These are phyloP conservation scores for Exophiala calicioides DNA, from an alignment of 2,329 filamentous ascomycete species.

Conservation along the genomic window DNA sequence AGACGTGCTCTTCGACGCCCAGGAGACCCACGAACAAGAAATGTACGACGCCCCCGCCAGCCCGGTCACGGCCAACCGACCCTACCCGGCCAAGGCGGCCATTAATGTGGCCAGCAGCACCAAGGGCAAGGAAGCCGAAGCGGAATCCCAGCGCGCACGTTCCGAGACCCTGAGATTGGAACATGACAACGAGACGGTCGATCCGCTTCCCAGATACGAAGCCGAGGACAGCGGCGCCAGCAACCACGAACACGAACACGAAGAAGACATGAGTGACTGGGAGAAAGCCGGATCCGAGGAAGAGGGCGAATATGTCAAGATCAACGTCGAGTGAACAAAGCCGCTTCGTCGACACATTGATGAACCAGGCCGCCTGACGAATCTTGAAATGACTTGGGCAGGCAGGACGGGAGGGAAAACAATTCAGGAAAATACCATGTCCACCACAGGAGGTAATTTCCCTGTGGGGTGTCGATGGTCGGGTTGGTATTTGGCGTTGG, in stretches of 20 bases:
- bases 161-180: constrained; percentile 34
- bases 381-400: too few relatives aligned
- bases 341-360: too few relatives aligned
- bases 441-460: too few relatives aligned
- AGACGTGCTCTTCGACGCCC: constrained; percentile 50
- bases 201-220: constrained; percentile 29
- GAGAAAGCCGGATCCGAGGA: constrained; percentile 30
- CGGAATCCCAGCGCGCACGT: constrained; percentile 25
- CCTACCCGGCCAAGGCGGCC: constrained; percentile 6
- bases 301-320: constrained; percentile 55
- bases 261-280: constrained; percentile 28
- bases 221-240: constrained; percentile 26
- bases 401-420: too few relatives aligned
- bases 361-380: too few relatives aligned
- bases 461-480: too few relatives aligned
- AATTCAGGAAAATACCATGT: too few relatives aligned
- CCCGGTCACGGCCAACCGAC: neutral
- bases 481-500: too few relatives aligned
- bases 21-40: constrained; percentile 37
- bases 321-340: constrained; percentile 58
- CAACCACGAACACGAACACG: constrained; percentile 28
- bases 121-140: constrained; percentile 28
- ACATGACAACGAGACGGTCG: constrained; percentile 23
- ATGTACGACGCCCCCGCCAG: constrained; percentile 19
- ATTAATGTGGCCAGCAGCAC: constrained; percentile 9